Percentiles rank a stretch among this genome's conserved stretches.
Conservation (phyloP, 495 filamentous ascomycete genomes). For the Xylaria grammica region DNA sequence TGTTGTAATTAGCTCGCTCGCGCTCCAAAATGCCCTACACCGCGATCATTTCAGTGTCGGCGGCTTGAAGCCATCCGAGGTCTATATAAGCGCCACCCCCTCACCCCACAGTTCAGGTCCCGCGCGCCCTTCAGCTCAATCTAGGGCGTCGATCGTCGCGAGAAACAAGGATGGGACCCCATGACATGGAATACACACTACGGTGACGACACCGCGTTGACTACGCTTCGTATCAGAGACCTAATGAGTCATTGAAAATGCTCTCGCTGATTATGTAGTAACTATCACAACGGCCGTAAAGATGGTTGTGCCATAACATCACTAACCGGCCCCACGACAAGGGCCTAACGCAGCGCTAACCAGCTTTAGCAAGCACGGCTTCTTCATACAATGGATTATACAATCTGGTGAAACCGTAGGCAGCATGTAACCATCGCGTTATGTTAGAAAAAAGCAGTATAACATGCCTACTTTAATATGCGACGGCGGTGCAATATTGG, state of each 20-base stretch:
- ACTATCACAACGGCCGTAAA: background rate
- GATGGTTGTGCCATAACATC: too few species aligned
- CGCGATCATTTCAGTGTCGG: background rate
- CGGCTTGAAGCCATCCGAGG: background rate
- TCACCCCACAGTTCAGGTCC: background rate
- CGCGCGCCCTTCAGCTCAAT: constrained; percentile 9
- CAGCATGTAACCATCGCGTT: too few species aligned
- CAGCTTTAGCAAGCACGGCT: too few species aligned
- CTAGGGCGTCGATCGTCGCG: background rate
- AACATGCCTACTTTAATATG: too few species aligned
- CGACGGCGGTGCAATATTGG: too few species aligned
- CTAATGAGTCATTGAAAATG: background rate
- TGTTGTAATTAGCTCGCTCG: background rate
- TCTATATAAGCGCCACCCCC: background rate
- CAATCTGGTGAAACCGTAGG: too few species aligned
- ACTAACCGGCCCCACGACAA: too few species aligned
- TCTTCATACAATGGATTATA: too few species aligned
- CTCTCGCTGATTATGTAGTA: background rate
- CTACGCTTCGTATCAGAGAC: background rate
- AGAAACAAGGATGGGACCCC: too few species aligned
- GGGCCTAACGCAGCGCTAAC: too few species aligned
- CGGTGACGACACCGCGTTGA: background rate
- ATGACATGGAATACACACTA: background rate
- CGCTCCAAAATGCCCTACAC: too few species aligned
- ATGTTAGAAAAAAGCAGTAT: too few species aligned